Base-by-base conservation (phyloP, 768 basidiomycete genomes). In the Lactifluus pinguis region DNA sequence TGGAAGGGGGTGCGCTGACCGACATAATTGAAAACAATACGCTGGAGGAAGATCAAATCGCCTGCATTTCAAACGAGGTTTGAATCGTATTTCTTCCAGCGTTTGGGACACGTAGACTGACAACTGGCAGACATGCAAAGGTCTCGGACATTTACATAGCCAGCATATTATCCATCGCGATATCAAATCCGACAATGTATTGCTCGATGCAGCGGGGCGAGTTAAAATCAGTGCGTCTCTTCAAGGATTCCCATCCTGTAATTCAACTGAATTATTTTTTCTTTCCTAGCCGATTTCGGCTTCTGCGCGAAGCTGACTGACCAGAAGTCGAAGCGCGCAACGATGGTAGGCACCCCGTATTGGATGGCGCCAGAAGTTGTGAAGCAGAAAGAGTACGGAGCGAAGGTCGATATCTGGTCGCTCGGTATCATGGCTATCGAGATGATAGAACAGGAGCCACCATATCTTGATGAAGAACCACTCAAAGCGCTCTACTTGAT, bases 361-460 rank as follows among this genome's bases (percentile, higher is more conserved):
- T 95, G 94, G 94, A 97, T 97, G 94, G 94, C 94, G 3, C 94
- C 94, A n/a, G 94, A 97, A 72, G 92, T 97, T 55, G 93, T 97
- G 68, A 95, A 93, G 75, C 90, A 94, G 72, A 95, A 95, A 74
- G 92, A 94, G 73, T 97, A 97, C 69, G 93, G 94, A 49, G 91
- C 92, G 29, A 95, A 95, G 73, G 94, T 95, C 21, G 94, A 95
- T 68, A 92, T 97, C 53, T 97, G 94, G 94, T 93, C 91, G 13
- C 81, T 97, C 9, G 94, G 94, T 5, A 97, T 98, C 74, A 95
- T 97, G 93, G 93, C 93, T 5, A 98, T 98, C 62, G 92, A 98
- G 79, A 98, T 98, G 95, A 95, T 98, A 65, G 94, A 98, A 73
- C 94, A 92, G 68, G 94, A 97, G 73, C 94, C 94, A 2, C 94